phyloP scores from a whole-genome alignment of 495 filamentous ascomycete species.

The Stereocaulon alpinum region DNA sequence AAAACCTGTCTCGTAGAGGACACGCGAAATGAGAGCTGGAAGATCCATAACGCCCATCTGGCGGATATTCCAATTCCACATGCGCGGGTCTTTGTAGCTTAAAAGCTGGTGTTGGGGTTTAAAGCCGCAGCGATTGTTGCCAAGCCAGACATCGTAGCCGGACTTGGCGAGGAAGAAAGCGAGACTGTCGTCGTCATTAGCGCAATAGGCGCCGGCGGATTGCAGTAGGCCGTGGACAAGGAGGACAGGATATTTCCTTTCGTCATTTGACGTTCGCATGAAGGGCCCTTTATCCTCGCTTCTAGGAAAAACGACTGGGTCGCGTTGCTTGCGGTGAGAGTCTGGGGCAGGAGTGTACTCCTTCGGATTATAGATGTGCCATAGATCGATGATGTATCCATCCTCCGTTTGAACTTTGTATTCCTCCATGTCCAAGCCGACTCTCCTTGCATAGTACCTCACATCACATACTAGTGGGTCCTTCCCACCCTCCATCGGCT shows the following conservation, averaged over 20 bases:
- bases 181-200: constrained; percentile 80
- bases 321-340: constrained; percentile 19
- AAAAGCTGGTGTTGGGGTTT: constrained; percentile 63
- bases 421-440: constrained; percentile 77
- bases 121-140: constrained; percentile 89
- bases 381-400: constrained; percentile 79
- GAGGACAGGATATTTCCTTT: constrained; percentile 74
- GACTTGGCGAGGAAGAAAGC: constrained; percentile 88
- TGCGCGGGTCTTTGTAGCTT: constrained; percentile 65
- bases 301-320: constrained; percentile 30
- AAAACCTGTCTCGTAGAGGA: constrained; percentile 75
- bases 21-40: constrained; percentile 74
- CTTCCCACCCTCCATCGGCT: constrained; percentile 65
- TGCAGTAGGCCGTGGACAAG: constrained; percentile 85
- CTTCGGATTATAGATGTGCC: constrained; percentile 81
- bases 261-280: background rate
- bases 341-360: constrained; percentile 44
- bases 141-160: constrained; percentile 95
- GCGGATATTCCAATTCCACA: constrained; percentile 96
- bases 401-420: constrained; percentile 89
- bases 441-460: constrained; percentile 76
- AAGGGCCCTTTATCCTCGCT: background rate
- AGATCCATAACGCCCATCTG: constrained; percentile 91
- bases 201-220: constrained; percentile 77
- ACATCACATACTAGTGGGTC: constrained; percentile 73